Percentiles rank a stretch among this genome's conserved stretches.
These are phyloP conservation scores for Xylariales sp. DNA, from an alignment of 2,329 filamentous ascomycete species.

Conservation along the genomic window DNA sequence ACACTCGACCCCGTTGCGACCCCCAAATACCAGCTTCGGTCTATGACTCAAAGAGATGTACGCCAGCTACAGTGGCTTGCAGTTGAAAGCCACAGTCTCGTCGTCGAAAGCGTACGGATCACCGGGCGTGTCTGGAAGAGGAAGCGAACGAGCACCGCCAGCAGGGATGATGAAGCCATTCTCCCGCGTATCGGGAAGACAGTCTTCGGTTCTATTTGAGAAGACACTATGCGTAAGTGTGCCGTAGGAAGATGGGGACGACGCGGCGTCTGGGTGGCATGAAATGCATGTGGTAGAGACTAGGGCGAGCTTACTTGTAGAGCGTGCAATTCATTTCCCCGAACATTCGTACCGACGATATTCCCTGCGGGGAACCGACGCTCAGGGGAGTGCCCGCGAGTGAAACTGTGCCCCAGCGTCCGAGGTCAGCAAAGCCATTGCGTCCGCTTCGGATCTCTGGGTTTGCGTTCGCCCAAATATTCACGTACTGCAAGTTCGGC, in stretches of 20 bases:
- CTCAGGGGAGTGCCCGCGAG: slow-evolving; percentile 2
- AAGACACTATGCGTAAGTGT: no score
- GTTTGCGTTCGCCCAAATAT: no score
- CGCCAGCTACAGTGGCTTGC: no score
- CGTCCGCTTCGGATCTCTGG: no score
- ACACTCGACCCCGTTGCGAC: no score
- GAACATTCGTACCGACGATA: slow-evolving; percentile 9
- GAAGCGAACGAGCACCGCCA: not conserved
- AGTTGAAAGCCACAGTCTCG: slow-evolving; percentile 8
- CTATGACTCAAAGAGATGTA: no score
- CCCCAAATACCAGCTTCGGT: no score
- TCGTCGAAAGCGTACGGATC: slow-evolving; percentile 7
- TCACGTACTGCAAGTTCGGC: slow-evolving; percentile 6
- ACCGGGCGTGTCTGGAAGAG: not conserved
- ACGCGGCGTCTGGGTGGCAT: no score
- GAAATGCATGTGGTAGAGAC: no score
- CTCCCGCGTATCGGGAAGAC: slow-evolving; percentile 5
- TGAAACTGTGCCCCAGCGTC: not conserved
- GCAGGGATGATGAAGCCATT: slow-evolving; percentile 4
- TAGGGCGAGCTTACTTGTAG: slow-evolving; percentile 8
- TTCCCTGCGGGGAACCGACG: slow-evolving; percentile 8
- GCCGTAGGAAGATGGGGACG: no score
- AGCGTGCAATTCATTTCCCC: slow-evolving; percentile 9
- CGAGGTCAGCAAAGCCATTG: not conserved
- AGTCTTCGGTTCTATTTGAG: slow-evolving; percentile 8